A percentile compares a stretch with the other conserved stretches of the same genome.
phyloP scores from a whole-genome alignment of 164 flowering plant genomes.

The Tetracentron sinense region DNA sequence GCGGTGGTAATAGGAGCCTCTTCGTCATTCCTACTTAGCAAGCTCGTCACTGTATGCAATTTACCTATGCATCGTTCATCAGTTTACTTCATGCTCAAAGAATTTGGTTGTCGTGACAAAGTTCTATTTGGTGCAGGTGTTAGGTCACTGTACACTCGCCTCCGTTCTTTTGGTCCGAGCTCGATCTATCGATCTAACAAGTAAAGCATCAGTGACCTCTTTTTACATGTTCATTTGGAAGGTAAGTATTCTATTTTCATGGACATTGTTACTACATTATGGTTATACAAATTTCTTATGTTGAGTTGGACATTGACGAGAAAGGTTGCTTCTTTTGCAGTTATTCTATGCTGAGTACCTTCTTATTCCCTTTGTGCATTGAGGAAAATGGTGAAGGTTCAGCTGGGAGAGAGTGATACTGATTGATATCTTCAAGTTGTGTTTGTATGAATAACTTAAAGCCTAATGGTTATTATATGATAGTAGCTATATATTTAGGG shows the following conservation, averaged over 20 bases:
- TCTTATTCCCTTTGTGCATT: constrained; percentile 32
- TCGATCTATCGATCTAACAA: constrained; percentile 31
- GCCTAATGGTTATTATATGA: no score
- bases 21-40: constrained; percentile 30
- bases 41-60: constrained; percentile 34
- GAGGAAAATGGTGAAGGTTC: neutral
- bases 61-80: neutral
- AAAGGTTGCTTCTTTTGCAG: constrained; percentile 22
- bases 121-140: constrained; percentile 20
- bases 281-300: no score
- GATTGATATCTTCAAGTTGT: no score
- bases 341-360: constrained; percentile 37
- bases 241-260: constrained; percentile 18
- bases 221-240: constrained; percentile 69
- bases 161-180: constrained; percentile 38
- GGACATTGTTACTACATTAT: neutral
- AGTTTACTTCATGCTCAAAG: neutral
- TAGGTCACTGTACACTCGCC: constrained; percentile 41
- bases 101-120: neutral
- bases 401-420: no score
- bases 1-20: constrained; percentile 41
- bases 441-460: no score
- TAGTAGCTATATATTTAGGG: no score
- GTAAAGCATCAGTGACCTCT: constrained; percentile 36
- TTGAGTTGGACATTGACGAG: no score